Percentiles rank a stretch among this genome's conserved stretches.
Conservation (phyloP, 208 protist species). For the Leishmania amazonensis region DNA sequence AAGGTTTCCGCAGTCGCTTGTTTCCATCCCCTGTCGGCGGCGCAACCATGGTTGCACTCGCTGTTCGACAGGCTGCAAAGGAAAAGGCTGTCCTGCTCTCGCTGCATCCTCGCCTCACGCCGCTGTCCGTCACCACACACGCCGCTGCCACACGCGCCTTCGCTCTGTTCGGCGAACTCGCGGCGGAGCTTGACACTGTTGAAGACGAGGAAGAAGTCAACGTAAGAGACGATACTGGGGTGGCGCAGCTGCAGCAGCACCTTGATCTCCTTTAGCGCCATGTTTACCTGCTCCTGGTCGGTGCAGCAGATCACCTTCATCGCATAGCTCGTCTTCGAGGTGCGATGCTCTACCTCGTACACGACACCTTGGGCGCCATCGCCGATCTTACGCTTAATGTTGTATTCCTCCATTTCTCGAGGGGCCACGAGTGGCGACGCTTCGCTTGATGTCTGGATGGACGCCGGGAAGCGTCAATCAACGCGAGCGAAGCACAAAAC, state of each 20-base stretch:
- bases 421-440: not conserved
- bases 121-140: not conserved
- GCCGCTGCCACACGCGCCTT: constrained; percentile 2
- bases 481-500: not conserved
- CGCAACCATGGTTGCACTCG: constrained; percentile 11
- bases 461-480: not conserved
- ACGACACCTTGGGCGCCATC: constrained; percentile 82
- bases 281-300: constrained; percentile 67
- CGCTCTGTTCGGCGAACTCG: constrained; percentile 43
- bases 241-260: constrained; percentile 80
- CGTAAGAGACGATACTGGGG: constrained; percentile 83
- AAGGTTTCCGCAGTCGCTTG: not conserved
- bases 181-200: constrained; percentile 54
- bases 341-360: constrained; percentile 65
- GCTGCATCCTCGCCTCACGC: not conserved
- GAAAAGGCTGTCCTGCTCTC: constrained; percentile 12
- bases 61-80: constrained; percentile 35
- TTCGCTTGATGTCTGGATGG: not conserved
- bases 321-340: constrained; percentile 58
- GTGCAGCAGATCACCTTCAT: constrained; percentile 87
- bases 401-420: constrained; percentile 81
- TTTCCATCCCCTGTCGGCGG: not conserved
- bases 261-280: constrained; percentile 88
- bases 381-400: constrained; percentile 63
- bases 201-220: constrained; percentile 88